Evolutionary conservation across 164 flowering plant genomes (phyloP).

Genomic region (Magnolia sinica): DNA sequence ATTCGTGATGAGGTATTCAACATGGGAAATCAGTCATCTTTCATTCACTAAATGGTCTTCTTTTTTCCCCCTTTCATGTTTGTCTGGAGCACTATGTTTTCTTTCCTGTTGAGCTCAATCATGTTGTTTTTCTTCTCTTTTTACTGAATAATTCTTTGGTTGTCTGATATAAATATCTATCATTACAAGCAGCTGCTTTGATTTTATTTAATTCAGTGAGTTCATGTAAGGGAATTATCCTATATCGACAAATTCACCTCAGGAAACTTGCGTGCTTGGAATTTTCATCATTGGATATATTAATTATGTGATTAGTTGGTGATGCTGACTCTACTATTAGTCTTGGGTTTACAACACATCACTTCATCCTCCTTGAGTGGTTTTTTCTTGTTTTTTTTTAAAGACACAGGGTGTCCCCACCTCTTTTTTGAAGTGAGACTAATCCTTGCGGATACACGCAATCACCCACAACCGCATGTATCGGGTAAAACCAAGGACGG

Average conservation of each 20-base stretch:
- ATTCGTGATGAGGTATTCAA: slow-evolving; percentile 83
- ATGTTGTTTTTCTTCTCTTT: neutral
- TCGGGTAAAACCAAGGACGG: too few species aligned
- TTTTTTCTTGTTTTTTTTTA: too few species aligned
- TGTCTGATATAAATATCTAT: neutral
- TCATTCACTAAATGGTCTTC: neutral
- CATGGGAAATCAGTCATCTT: neutral
- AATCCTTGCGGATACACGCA: too few species aligned
- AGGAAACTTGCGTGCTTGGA: neutral
- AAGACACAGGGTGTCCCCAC: too few species aligned
- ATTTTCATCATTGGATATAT: neutral
- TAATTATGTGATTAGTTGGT: neutral
- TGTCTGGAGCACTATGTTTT: neutral
- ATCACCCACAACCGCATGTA: too few species aligned
- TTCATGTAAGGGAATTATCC: too few species aligned
- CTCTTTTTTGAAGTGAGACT: too few species aligned
- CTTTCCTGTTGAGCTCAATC: neutral
- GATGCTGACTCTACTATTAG: neutral
- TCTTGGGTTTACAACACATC: neutral
- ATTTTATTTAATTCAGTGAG: neutral
- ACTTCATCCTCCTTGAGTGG: neutral
- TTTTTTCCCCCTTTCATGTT: neutral
- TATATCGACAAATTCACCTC: neutral
- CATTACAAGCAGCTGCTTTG: neutral
- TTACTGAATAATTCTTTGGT: neutral